Conservation (phyloP, 192 early-diverging fungal genomes). For the Mortierella alpina region DNA sequence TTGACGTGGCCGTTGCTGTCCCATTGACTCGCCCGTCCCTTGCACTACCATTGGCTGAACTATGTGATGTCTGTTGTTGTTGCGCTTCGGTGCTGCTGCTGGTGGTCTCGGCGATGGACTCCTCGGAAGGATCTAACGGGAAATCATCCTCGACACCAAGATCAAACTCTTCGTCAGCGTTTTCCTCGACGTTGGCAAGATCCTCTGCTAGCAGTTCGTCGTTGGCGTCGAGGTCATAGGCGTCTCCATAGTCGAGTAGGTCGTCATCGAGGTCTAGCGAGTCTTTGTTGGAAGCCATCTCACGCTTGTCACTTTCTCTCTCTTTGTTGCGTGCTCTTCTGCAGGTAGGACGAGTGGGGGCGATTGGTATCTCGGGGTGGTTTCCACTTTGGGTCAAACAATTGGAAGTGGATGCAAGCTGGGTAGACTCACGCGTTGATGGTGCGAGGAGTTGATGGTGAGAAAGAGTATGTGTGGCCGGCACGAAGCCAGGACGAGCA, state of each 20-base stretch:
- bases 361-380: too few species aligned
- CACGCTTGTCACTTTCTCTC: too few species aligned
- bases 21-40: neutral
- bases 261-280: slow-evolving; percentile 35
- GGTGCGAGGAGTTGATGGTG: too few species aligned
- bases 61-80: neutral
- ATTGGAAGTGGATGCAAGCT: too few species aligned
- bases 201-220: slow-evolving; percentile 18
- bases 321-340: too few species aligned
- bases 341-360: too few species aligned
- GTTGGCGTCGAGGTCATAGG: slow-evolving; percentile 27
- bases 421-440: too few species aligned
- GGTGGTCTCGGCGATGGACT: neutral
- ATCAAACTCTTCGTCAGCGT: slow-evolving; percentile 29
- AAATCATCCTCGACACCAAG: slow-evolving; percentile 30
- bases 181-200: neutral
- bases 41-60: neutral
- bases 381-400: too few species aligned
- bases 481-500: too few species aligned
- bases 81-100: neutral
- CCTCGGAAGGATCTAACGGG: neutral
- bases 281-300: slow-evolving; percentile 12
- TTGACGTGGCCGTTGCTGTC: neutral
- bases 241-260: slow-evolving; percentile 45
- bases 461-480: too few species aligned